Base-by-base conservation (phyloP, 1,284 basidiomycete species). In the Naganishia liquefaciens region DNA sequence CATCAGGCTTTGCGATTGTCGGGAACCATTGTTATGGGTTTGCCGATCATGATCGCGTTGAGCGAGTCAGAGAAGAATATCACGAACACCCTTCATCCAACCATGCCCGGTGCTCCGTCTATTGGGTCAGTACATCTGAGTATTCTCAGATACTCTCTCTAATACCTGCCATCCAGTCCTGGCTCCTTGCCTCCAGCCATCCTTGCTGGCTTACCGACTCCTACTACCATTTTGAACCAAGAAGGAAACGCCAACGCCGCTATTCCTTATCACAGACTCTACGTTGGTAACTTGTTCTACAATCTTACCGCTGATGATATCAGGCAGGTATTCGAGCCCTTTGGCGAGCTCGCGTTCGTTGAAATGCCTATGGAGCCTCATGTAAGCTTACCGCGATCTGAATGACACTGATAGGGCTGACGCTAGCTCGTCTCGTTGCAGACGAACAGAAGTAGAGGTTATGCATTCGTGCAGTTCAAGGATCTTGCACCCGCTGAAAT, bases 391-490 rank as follows among this genome's bases (percentile, higher is more conserved):
- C 5, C 15, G 23, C 51, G 57, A 7, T 3, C 1, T 7, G 46
- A 19, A 9, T 27, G 23, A 19, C 52, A 3, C 7, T 60, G 47
- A 21, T 4, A 11, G 9, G 5, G 13, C 60, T 52, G 21, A 23
- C 15, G 23, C 50, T 44, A 13, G 5, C 27, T 7, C 21, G 4
- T 13, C 2, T n/a, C 30, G 27, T 3, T 30, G 21, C 52, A 76
- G 82, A 94, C 92, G 46, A 93, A 94, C 49, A 87, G 91, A 74
- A 94, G 91, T 80, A 98, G 98, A 79, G 96, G 96, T 43, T 98
- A 96, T 77, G 93, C 92, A 30, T 99, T 99, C 76, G 90, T 99
- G 49, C 96, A 99, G 87, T 96, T 93, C 79, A 91, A 91, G 74
- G 84, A 90, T 54, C 81, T 87, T 19, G 89, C 93, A 73, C 90